Percentiles rank a stretch among this genome's conserved stretches.
These are phyloP conservation scores for Clitopilus hobsonii DNA, from an alignment of 768 basidiomycete species.

Conservation along the genomic window DNA sequence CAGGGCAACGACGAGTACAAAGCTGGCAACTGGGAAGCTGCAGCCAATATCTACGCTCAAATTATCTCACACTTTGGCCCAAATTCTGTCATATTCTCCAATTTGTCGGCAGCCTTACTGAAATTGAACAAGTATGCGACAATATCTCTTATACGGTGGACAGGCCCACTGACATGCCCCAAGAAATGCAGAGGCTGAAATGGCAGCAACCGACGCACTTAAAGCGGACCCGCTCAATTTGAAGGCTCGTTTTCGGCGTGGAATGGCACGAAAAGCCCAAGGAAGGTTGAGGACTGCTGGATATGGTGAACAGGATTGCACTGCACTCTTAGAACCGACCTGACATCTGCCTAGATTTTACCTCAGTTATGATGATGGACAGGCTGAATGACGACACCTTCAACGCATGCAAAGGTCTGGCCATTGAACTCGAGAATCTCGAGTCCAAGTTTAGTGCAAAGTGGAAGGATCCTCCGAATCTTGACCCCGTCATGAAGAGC, in stretches of 20 bases:
- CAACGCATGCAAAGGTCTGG: too few relatives aligned
- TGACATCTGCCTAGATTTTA: too few relatives aligned
- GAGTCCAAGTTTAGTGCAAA: constrained; percentile 18
- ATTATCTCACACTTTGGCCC: constrained; percentile 26
- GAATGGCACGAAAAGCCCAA: constrained; percentile 27
- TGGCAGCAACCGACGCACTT: constrained; percentile 32
- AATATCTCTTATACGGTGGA: not conserved
- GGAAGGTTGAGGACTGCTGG: constrained; percentile 19
- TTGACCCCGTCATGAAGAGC: constrained; percentile 1
- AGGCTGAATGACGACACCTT: too few relatives aligned
- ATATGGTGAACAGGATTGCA: constrained; percentile 14
- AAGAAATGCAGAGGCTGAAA: constrained; percentile 36
- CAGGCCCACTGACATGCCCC: not conserved
- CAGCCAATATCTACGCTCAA: constrained; percentile 19
- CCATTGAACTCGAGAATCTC: constrained; percentile 20
- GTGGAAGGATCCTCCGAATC: constrained; percentile 12
- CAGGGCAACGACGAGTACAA: constrained; percentile 30
- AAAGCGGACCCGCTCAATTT: constrained; percentile 24
- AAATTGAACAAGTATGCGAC: constrained; percentile 27
- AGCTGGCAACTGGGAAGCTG: constrained; percentile 24
- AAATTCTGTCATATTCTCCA: constrained; percentile 28
- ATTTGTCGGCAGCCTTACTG: constrained; percentile 30
- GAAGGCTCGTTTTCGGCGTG: constrained; percentile 36
- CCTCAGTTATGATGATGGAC: too few relatives aligned
- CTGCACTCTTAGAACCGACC: not conserved